Conservation (phyloP, 768 basidiomycete species). For the Russula foetens region DNA sequence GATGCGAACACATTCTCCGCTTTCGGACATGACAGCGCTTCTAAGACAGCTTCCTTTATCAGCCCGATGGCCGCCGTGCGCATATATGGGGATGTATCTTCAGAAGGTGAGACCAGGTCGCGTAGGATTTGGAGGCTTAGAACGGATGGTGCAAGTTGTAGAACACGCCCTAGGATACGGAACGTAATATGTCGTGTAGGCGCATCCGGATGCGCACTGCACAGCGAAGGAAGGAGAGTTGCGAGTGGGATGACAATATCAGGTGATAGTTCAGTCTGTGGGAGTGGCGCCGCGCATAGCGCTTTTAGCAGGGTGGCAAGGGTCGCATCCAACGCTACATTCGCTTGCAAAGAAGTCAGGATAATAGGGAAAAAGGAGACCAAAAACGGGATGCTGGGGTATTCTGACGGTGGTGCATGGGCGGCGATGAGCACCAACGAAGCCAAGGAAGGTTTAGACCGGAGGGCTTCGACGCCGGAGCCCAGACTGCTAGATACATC, state of each 20-base stretch:
- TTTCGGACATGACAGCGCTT: slow-evolving; percentile 33
- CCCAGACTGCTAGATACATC: slow-evolving; percentile 11
- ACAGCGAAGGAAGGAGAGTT: slow-evolving; percentile 44
- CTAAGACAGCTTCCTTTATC: slow-evolving; percentile 57
- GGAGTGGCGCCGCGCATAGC: slow-evolving; percentile 18
- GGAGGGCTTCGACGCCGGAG: slow-evolving; percentile 4
- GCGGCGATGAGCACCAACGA: slow-evolving; percentile 16
- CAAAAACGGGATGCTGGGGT: slow-evolving; percentile 6
- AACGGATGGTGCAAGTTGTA: slow-evolving; percentile 39
- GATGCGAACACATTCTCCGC: slow-evolving; percentile 43
- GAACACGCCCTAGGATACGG: slow-evolving; percentile 47
- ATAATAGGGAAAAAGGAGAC: slow-evolving; percentile 34
- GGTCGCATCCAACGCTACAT: slow-evolving; percentile 48
- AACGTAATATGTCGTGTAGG: slow-evolving; percentile 51
- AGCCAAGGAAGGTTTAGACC: slow-evolving; percentile 13
- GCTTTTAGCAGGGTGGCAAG: slow-evolving; percentile 45
- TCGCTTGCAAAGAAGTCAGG: slow-evolving; percentile 44
- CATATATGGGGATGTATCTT: slow-evolving; percentile 54
- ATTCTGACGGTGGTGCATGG: not conserved
- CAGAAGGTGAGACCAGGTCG: slow-evolving; percentile 38
- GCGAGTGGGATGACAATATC: slow-evolving; percentile 43
- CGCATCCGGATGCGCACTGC: slow-evolving; percentile 55
- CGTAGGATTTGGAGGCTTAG: slow-evolving; percentile 47
- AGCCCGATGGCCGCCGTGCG: slow-evolving; percentile 59
- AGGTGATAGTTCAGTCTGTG: slow-evolving; percentile 27